Conservation (phyloP, 2,329 filamentous ascomycete species). For the Cladosporium sp. region DNA sequence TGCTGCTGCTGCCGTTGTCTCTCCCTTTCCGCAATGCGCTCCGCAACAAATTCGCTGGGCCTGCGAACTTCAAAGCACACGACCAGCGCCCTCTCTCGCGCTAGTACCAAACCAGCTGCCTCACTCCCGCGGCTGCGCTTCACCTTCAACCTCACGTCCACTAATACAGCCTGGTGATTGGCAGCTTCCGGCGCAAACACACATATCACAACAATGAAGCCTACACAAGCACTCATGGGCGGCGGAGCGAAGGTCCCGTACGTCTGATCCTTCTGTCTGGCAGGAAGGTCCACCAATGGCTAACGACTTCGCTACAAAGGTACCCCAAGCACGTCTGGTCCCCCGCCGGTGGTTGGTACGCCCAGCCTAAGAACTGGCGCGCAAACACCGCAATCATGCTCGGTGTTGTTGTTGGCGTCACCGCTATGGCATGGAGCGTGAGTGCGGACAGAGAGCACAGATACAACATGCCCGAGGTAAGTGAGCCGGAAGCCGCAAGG, state of each 20-base stretch:
- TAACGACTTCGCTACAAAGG: conserved; percentile 18
- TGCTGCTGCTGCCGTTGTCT: not conserved
- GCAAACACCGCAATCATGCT: conserved; percentile 77
- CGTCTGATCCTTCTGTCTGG: conserved; percentile 23
- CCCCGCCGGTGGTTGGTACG: conserved; percentile 95
- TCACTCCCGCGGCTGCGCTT: conserved; percentile 7
- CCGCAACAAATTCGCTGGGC: conserved; percentile 4
- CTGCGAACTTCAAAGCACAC: conserved; percentile 8
- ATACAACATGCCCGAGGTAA: conserved; percentile 64
- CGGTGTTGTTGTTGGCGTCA: conserved; percentile 62
- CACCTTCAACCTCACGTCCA: conserved; percentile 18
- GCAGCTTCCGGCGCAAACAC: conserved; percentile 5
- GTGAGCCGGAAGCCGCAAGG: not conserved
- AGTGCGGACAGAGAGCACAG: conserved; percentile 71
- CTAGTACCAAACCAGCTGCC: conserved; percentile 7
- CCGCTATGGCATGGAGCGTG: conserved; percentile 60
- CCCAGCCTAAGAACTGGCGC: conserved; percentile 92
- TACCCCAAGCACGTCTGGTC: conserved; percentile 80
- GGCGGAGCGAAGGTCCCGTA: conserved; percentile 76
- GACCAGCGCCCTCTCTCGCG: conserved; percentile 1
- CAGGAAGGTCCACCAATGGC: conserved; percentile 15
- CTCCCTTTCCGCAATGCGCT: conserved; percentile 11
- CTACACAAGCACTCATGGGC: conserved; percentile 46
- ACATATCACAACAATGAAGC: conserved; percentile 24
- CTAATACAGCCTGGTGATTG: conserved; percentile 12